phyloP scores from a whole-genome alignment of 108 stramenopile genomes.

The Cyclotella baltica region DNA sequence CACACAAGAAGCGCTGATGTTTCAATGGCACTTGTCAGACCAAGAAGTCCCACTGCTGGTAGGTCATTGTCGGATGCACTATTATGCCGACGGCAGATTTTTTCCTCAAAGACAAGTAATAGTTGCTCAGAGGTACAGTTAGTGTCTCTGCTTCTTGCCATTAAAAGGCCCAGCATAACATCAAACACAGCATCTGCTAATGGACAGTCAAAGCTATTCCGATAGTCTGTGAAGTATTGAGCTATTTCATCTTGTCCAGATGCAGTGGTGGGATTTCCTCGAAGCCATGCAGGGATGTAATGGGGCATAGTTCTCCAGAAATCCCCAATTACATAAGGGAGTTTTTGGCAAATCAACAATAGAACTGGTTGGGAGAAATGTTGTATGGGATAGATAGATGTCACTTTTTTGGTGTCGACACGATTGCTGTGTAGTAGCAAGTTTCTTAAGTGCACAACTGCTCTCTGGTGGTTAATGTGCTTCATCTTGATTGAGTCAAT shows the following conservation, averaged over 20 bases:
- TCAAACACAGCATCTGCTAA: conserved; percentile 22
- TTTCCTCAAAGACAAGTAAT: conserved; percentile 24
- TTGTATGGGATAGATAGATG: background rate
- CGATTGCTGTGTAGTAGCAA: background rate
- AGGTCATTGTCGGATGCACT: no score
- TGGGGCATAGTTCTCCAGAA: conserved; percentile 24
- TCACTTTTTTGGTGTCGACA: background rate
- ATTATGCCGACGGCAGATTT: conserved; percentile 11
- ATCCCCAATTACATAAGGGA: background rate
- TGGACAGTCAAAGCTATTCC: conserved; percentile 24
- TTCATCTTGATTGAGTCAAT: conserved; percentile 1
- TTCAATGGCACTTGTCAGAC: conserved; percentile 32
- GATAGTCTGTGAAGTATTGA: conserved; percentile 22
- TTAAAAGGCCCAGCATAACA: conserved; percentile 17
- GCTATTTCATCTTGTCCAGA: conserved; percentile 12
- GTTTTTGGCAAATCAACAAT: background rate
- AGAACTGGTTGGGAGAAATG: background rate
- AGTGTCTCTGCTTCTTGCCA: background rate
- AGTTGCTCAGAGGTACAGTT: conserved; percentile 16
- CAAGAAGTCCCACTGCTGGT: no score
- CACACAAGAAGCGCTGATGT: conserved; percentile 21
- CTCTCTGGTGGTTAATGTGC: conserved; percentile 12
- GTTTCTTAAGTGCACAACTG: conserved; percentile 25
- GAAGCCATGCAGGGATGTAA: conserved; percentile 29
- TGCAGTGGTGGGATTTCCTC: background rate